Base-by-base conservation (phyloP, 768 basidiomycete species). In the Lactifluus pinguis region DNA sequence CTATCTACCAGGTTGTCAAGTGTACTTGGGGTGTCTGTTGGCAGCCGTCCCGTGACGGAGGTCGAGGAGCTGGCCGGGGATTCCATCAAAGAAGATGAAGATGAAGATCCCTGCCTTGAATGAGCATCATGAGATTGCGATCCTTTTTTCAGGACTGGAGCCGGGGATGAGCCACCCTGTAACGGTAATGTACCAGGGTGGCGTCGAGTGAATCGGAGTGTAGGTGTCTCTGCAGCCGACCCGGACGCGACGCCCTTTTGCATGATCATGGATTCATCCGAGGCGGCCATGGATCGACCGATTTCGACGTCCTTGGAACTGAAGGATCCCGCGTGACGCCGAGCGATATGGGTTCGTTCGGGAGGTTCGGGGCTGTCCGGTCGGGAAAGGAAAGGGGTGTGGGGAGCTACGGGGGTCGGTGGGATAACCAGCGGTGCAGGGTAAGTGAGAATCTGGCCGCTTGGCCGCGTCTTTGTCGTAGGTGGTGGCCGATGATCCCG, bases 271-370 rank as follows among this genome's bases (percentile, higher is more conserved):
- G 71, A 69, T 2, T 74, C 59, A 49, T 84, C 80, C 64, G 82
- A 81, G n/a, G 85, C 86, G 8, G 89, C 87, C 53, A 90, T 70
- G 57, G 82, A 77, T 72, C 86, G 91, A 44, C 94, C 94, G 53
- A 90, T 84, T 69, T 95, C 87, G 6, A 95, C 88, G 70, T 97
- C 94, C 69, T 92, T 89, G 29, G 80, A 85, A 63, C 94, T 95
- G 75, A 95, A 98, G 4, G 94, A 95, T n/a, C 94, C 94, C 6
- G 90, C 94, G 71, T 95, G 89, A 41, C 94, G 79, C 48, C 93
- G 79, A 25, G 83, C 79, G 52, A 80, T 85, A 30, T 83, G 83
- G 52, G 68, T 66, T 53, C 65, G 49, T 36, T 55, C 56, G 8
- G 55, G 44, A 34, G 64, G 64, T 14, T 67, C 69, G 9, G 72